Percentiles rank a stretch among this genome's conserved stretches.
Evolutionary conservation across 2,329 filamentous ascomycete genomes (phyloP).

Genomic region (Claviceps cyperi): DNA sequence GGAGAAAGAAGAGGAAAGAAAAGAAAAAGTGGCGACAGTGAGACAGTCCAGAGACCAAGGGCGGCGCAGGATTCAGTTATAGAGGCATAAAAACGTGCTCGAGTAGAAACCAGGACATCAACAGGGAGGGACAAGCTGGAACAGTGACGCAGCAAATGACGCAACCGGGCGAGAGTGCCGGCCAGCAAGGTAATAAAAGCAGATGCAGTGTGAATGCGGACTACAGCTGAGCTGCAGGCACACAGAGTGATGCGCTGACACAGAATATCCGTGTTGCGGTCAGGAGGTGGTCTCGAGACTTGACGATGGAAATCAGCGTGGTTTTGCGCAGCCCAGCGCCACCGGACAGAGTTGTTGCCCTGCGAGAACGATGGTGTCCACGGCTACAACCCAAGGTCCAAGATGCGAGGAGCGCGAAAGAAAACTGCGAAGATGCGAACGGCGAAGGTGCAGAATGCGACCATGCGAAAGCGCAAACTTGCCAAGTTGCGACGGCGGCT

Average conservation of each 20-base stretch:
- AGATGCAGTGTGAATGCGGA: neutral
- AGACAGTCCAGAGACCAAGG: slow-evolving; percentile 6
- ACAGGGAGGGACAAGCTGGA: neutral
- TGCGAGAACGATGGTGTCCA: no score
- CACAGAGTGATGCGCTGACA: no score
- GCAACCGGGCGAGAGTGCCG: neutral
- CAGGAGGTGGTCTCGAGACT: neutral
- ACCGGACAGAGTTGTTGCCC: neutral
- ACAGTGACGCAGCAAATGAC: neutral
- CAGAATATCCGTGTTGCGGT: neutral
- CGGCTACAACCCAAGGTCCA: no score
- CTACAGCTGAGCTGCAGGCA: neutral
- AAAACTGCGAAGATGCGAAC: no score
- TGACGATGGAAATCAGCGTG: neutral
- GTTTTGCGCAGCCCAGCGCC: neutral
- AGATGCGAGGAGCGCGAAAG: no score
- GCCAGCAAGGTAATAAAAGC: neutral
- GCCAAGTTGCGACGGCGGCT: no score
- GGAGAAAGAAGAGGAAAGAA: neutral
- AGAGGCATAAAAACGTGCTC: slow-evolving; percentile 1
- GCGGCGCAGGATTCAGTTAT: slow-evolving; percentile 3
- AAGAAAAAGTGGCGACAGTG: slow-evolving; percentile 6
- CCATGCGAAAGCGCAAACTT: no score
- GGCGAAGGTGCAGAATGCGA: no score
- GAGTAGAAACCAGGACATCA: neutral